phyloP scores from a whole-genome alignment of 2,329 filamentous ascomycete species.

The Zopfia rhizophila region DNA sequence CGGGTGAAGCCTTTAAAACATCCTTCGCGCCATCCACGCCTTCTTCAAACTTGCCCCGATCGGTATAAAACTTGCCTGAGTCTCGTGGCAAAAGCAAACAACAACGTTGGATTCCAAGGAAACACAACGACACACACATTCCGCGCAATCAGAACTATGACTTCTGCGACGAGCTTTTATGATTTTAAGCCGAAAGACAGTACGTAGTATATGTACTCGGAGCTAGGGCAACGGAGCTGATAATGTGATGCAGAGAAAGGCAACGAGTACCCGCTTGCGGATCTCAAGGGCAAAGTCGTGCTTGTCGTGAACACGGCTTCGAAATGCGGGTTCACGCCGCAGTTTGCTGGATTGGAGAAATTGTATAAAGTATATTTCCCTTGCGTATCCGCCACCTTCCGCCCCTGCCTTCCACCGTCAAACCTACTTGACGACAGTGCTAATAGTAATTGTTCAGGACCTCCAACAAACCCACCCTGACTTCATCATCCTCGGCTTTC shows the following conservation, averaged over 20 bases:
- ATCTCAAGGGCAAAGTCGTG: slow-evolving; percentile 90
- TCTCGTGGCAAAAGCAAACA: too few relatives aligned
- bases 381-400: neutral
- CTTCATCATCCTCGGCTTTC: slow-evolving; percentile 92
- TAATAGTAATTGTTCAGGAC: too few relatives aligned
- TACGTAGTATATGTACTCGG: slow-evolving; percentile 65
- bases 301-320: slow-evolving; percentile 97
- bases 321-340: slow-evolving; percentile 98
- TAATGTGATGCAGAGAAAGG: slow-evolving; percentile 83
- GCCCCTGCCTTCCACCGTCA: slow-evolving; percentile 3
- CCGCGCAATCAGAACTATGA: slow-evolving; percentile 63
- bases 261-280: slow-evolving; percentile 72
- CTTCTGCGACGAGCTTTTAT: slow-evolving; percentile 78
- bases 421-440: neutral
- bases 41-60: too few relatives aligned
- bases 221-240: neutral
- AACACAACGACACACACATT: too few relatives aligned
- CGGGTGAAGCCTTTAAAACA: too few relatives aligned
- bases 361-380: slow-evolving; percentile 74
- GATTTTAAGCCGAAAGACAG: slow-evolving; percentile 87
- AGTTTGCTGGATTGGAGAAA: slow-evolving; percentile 89
- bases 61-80: too few relatives aligned
- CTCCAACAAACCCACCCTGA: slow-evolving; percentile 75
- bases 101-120: too few relatives aligned
- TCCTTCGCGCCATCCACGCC: too few relatives aligned